Evolutionary conservation across 495 filamentous ascomycete genomes (phyloP), one percentile per base, ranked within the genome.

Genomic region (Copromyces sp.): DNA sequence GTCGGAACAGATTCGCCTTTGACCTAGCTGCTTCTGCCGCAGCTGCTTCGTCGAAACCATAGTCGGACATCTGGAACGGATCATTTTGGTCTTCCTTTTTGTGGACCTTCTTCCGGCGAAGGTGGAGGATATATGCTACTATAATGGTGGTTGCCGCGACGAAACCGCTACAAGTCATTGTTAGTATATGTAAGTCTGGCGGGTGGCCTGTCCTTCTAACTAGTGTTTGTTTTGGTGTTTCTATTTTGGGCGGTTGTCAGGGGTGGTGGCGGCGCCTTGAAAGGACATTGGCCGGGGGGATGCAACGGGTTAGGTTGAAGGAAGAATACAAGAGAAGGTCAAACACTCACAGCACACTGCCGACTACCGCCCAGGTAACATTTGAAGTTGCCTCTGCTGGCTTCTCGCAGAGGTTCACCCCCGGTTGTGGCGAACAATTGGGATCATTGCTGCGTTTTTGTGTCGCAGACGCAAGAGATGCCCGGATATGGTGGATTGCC

Each of bases 381-480:
- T 20, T 40, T 35, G 69, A 65, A 6, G 74, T 75, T 59, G 78
- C 75, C 4, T 72, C 68, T 11, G 53, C 69, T n/a, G 78, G 76
- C 74, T 78, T 80, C 44, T 80, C 77, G 77, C 78, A 80, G 1
- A 77, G 70, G 41, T 79, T 68, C 37, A 73, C 65, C 14, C 37
- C 72, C n/a, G 72, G 68, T 38, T 71, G 73, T 2, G 73, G 68
- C 17, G 16, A 39, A 61, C 74, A 75, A 17, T 74, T 44, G 20
- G 53, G 6, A 61, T 61, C 53, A 35, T 3, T 35, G 29, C 53
- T 61, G 53, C 53, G 53, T 16, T 61, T 61, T 35, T 61, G 53
- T 61, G 29, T 61, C 53, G 53, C 53, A 61, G 53, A 61, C 8
- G 24, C 29, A 32, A 61, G 12, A 16, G 53, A 32, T 32, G 53